Percentiles rank a stretch among this genome's conserved stretches.
Evolutionary conservation across 495 filamentous ascomycete species (phyloP).

Genomic region (Parmelia sp.): DNA sequence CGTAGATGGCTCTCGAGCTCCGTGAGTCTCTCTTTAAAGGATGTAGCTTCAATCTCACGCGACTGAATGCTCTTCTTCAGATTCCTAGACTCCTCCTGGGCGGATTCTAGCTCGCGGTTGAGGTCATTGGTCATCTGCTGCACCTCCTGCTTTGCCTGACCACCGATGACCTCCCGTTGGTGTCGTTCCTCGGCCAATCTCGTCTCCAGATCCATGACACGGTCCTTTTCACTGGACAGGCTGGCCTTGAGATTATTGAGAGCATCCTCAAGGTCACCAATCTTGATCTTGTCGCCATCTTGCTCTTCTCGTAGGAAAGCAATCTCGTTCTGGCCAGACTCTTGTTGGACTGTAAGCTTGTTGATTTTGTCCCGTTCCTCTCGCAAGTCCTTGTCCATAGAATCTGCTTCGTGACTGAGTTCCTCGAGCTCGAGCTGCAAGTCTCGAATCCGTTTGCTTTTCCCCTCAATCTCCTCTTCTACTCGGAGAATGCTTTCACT

Average conservation of each 20-base stretch:
- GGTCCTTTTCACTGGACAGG: constrained; percentile 75
- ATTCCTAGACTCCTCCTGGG: constrained; percentile 80
- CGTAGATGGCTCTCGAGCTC: constrained; percentile 85
- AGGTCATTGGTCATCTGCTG: constrained; percentile 76
- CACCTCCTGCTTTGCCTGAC: constrained; percentile 81
- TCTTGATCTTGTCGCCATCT: constrained; percentile 96
- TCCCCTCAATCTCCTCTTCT: constrained; percentile 74
- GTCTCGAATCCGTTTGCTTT: constrained; percentile 60
- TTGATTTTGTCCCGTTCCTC: constrained; percentile 81
- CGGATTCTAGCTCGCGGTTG: constrained; percentile 67
- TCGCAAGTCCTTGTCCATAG: constrained; percentile 64
- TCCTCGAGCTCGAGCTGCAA: constrained; percentile 69
- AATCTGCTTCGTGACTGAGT: constrained; percentile 69
- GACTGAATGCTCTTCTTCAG: constrained; percentile 74
- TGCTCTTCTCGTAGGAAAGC: constrained; percentile 94
- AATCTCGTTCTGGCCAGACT: constrained; percentile 89
- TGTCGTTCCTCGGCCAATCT: constrained; percentile 70
- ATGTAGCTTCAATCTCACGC: constrained; percentile 78
- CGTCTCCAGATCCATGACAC: constrained; percentile 69
- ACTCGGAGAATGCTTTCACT: constrained; percentile 77
- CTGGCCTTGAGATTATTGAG: constrained; percentile 65
- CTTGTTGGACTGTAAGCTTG: constrained; percentile 79
- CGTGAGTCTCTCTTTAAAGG: constrained; percentile 81
- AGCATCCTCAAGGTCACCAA: constrained; percentile 80
- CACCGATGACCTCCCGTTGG: constrained; percentile 79